Evolutionary conservation across 2,329 filamentous ascomycete genomes (phyloP).

Genomic region (Fusarium sororula): DNA sequence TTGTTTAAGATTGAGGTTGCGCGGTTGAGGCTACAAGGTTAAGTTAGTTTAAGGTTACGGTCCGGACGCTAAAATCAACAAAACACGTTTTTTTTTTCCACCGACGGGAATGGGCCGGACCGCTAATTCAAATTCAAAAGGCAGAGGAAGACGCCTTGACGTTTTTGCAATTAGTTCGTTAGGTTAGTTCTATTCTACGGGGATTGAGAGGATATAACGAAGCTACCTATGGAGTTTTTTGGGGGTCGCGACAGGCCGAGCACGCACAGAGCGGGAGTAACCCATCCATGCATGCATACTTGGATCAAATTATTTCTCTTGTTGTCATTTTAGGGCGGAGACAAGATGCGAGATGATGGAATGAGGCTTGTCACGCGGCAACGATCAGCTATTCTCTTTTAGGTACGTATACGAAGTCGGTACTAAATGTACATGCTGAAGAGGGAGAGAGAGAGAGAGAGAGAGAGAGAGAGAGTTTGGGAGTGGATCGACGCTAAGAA

Average conservation of each 20-base stretch:
- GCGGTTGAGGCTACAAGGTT: constrained; percentile 8
- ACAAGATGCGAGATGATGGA: background rate
- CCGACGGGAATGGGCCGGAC: constrained; percentile 21
- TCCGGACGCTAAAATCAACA: constrained; percentile 19
- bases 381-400: background rate
- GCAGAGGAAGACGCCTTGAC: background rate
- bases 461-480: background rate
- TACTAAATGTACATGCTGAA: background rate
- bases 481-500: constrained; percentile 25
- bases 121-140: constrained; percentile 3
- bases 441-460: background rate
- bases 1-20: background rate
- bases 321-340: background rate
- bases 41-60: constrained; percentile 31
- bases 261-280: constrained; percentile 4
- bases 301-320: background rate
- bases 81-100: constrained; percentile 1
- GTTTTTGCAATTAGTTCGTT: background rate
- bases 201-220: background rate
- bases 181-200: background rate
- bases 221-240: background rate
- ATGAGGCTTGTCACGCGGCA: constrained; percentile 3
- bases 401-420: background rate
- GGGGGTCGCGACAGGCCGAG: background rate
- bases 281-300: background rate